phyloP scores from a whole-genome alignment of 2,329 filamentous ascomycete genomes.

The Neonectria faginata region DNA sequence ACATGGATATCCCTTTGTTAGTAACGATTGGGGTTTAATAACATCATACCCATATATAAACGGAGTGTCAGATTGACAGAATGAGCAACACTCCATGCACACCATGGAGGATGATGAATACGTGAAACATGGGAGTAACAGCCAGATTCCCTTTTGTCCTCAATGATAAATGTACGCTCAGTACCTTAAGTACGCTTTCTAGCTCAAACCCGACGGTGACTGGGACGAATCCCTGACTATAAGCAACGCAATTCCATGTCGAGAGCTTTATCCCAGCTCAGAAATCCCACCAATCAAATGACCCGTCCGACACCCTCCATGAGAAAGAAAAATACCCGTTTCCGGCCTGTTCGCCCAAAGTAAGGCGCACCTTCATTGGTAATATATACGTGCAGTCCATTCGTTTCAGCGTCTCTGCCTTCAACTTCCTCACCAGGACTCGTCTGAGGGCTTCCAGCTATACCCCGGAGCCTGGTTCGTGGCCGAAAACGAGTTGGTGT shows the following conservation, averaged over 20 bases:
- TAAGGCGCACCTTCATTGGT: not conserved
- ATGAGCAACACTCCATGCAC: not conserved
- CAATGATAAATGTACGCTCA: not conserved
- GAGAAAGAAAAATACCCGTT: not conserved
- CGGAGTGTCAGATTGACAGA: constrained; percentile 18
- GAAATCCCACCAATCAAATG: not conserved
- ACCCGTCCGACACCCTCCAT: not conserved
- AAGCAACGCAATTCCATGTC: not conserved
- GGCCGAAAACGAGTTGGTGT: constrained; percentile 32
- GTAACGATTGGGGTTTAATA: constrained; percentile 30
- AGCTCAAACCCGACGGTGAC: not conserved
- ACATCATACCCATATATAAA: not conserved
- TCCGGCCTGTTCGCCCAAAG: not conserved
- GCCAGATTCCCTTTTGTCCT: no score
- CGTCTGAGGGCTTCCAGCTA: constrained; percentile 39
- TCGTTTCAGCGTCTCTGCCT: not conserved
- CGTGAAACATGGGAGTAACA: not conserved
- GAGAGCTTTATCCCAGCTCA: not conserved
- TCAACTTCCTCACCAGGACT: constrained; percentile 37
- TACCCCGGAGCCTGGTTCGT: constrained; percentile 43
- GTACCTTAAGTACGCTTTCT: no score
- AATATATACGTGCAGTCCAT: not conserved
- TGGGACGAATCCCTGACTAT: not conserved
- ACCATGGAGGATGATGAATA: constrained; percentile 16
- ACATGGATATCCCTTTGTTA: constrained; percentile 7